A percentile compares a stretch with the other conserved stretches of the same genome.
phyloP scores from a whole-genome alignment of 441 rosid genomes.

The Gossypium davidsonii region DNA sequence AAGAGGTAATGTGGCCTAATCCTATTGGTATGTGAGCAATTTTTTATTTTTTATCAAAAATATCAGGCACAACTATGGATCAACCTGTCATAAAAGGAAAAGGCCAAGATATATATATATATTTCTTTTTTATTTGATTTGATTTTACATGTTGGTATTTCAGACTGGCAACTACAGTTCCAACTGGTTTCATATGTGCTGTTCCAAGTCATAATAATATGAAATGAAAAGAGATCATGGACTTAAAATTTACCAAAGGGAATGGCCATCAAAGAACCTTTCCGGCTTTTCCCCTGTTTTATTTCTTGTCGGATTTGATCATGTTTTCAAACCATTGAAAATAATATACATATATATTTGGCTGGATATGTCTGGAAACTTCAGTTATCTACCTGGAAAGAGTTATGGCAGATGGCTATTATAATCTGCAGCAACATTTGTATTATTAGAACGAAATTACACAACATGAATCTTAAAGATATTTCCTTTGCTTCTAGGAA shows the following conservation, averaged over 20 bases:
- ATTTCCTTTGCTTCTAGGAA: background rate
- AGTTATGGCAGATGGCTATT: too few relatives aligned
- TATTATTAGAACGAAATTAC: too few relatives aligned
- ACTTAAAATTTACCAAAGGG: too few relatives aligned
- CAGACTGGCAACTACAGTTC: background rate
- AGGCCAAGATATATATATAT: background rate
- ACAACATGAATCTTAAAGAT: too few relatives aligned
- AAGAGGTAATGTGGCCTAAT: background rate
- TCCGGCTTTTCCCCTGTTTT: too few relatives aligned
- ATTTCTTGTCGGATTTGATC: too few relatives aligned
- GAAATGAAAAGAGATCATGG: background rate
- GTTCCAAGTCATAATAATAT: background rate
- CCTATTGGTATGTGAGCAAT: background rate
- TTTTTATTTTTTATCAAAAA: background rate
- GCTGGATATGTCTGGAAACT: too few relatives aligned
- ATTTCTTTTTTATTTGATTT: background rate
- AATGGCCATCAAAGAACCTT: too few relatives aligned
- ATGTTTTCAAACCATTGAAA: too few relatives aligned
- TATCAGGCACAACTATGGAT: background rate
- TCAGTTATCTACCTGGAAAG: too few relatives aligned
- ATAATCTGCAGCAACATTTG: too few relatives aligned
- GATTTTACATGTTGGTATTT: background rate
- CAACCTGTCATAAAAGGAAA: background rate
- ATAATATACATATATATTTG: too few relatives aligned
- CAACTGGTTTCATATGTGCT: constrained; percentile 2